Base-by-base conservation (phyloP, 805 yeast genomes). In the Candida silvatica region DNA sequence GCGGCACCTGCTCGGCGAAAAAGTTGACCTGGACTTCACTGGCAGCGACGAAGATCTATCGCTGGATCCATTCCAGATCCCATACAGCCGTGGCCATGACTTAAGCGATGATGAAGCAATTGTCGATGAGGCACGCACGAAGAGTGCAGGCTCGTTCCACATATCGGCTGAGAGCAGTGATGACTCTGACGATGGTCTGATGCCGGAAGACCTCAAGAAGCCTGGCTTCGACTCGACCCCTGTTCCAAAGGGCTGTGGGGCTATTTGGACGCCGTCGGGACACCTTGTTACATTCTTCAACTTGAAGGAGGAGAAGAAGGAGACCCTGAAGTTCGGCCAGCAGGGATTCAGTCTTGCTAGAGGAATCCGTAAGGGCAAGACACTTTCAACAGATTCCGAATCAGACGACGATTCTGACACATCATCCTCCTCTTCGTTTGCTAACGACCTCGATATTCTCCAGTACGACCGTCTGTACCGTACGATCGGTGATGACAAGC, bases 171-270 rank as follows among this genome's bases (percentile, higher is more conserved):
- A 17, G 5, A 9, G 15, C 12, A 17, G 20, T 6, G 44, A 27
- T 14, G 49, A 43, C 18, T 52, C 49, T 7, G 56, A 48, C 18
- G 62, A 51, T 5, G 51, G 45, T 17, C 51, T 34, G 2, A 43
- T 34, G 7, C 35, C 44, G n/a, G 30, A 24, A 25, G 29, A 27
- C 20, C 27, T 17, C 14, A 31, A 47, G 16, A 50, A 48, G 20
- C 59, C 63, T 1, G 48, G 65, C 4, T 71, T 77, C 48, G 94
- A 85, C 50, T 78, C 85, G 27, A 84, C 95, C 0, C 97, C 97
- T 0, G 69, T 88, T 11, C 96, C 97, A 0, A 87, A 84, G 50
- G 92, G 87, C 7, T 88, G 95, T 61, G 96, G 96, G 7, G 96
- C 95, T 0, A 64, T 74, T 2, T 88, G 96, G 95, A 68, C 94